Percentiles rank a stretch among this genome's conserved stretches.
Evolutionary conservation across 257 asterid species (phyloP).

Genomic region (Capsicum chinense): DNA sequence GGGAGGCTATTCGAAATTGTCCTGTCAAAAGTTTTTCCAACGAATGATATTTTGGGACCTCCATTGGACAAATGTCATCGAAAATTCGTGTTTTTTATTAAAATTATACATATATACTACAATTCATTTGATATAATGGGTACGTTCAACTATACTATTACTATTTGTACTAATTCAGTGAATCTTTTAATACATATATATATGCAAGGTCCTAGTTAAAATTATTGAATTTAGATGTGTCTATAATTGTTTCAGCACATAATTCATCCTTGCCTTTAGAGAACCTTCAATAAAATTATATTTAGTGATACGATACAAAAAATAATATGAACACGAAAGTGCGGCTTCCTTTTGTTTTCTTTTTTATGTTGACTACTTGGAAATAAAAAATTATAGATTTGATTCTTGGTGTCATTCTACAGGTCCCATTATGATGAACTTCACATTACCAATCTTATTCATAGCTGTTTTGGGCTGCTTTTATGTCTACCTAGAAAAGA

Average conservation of each 20-base stretch:
- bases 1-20: too few relatives aligned
- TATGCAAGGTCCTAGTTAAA: neutral
- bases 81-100: too few relatives aligned
- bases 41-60: too few relatives aligned
- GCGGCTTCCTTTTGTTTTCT: too few relatives aligned
- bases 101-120: neutral
- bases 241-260: too few relatives aligned
- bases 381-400: neutral
- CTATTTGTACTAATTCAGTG: neutral
- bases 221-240: neutral
- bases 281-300: neutral
- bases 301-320: neutral
- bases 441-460: slow-evolving; percentile 89
- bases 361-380: too few relatives aligned
- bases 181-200: neutral
- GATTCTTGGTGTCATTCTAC: slow-evolving; percentile 19
- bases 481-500: slow-evolving; percentile 75
- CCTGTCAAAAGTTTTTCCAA: too few relatives aligned
- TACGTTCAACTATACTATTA: neutral
- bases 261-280: neutral
- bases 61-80: too few relatives aligned
- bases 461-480: slow-evolving; percentile 90
- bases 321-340: neutral
- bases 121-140: neutral
- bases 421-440: slow-evolving; percentile 92